These are phyloP conservation scores for Candida vartiovaarae DNA, from an alignment of 805 yeast species.

Conservation along the genomic window DNA sequence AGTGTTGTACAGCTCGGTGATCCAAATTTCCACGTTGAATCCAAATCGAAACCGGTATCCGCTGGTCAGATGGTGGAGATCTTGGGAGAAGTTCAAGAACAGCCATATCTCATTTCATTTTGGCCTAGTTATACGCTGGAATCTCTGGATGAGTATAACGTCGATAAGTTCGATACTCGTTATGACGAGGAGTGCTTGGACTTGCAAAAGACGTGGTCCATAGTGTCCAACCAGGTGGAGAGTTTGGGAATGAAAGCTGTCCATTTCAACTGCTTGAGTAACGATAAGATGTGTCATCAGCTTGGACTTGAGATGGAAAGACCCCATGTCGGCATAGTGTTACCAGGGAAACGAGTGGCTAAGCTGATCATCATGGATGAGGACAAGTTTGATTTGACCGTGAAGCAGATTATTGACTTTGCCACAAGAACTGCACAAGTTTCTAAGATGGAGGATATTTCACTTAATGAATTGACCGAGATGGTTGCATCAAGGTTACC, in stretches of 20 bases:
- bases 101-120: constrained; percentile 54
- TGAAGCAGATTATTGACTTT: constrained; percentile 34
- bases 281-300: constrained; percentile 43
- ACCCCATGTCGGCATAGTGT: constrained; percentile 44
- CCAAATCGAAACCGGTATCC: constrained; percentile 33
- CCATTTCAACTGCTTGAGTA: constrained; percentile 53
- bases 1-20: constrained; percentile 41
- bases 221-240: constrained; percentile 41
- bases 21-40: constrained; percentile 31
- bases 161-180: constrained; percentile 32
- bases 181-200: constrained; percentile 44
- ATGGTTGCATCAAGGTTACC: constrained; percentile 3
- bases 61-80: constrained; percentile 38
- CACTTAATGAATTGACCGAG: constrained; percentile 13
- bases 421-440: constrained; percentile 41
- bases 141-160: constrained; percentile 25
- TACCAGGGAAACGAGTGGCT: constrained; percentile 41
- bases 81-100: constrained; percentile 33
- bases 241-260: constrained; percentile 34
- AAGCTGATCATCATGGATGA: constrained; percentile 32
- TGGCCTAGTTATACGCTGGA: constrained; percentile 50
- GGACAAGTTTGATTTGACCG: constrained; percentile 13
- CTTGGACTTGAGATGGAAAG: constrained; percentile 35
- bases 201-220: constrained; percentile 51
- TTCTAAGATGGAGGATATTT: constrained; percentile 30